Conservation (phyloP, 495 filamentous ascomycete genomes). For the Coniosporium apollinis region DNA sequence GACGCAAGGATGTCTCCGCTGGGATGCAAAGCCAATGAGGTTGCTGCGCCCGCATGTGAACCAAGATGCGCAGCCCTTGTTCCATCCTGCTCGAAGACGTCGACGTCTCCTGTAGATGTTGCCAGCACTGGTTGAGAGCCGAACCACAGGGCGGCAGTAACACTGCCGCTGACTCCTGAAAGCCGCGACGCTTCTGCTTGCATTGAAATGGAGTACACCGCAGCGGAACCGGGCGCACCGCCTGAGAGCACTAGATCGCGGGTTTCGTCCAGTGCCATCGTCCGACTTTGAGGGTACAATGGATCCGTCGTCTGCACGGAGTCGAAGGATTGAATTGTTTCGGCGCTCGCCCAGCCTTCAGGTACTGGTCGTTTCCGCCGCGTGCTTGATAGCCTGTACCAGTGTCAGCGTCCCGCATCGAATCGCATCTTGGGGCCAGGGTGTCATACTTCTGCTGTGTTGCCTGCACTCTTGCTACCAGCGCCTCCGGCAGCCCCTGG, state of each 20-base stretch:
- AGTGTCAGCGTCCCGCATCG: no score
- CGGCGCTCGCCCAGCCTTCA: slow-evolving; percentile 63
- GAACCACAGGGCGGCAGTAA: slow-evolving; percentile 70
- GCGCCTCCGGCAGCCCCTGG: slow-evolving; percentile 48
- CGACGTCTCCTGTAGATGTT: slow-evolving; percentile 59
- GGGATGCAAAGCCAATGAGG: slow-evolving; percentile 65
- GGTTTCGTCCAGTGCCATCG: slow-evolving; percentile 46
- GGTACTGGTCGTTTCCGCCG: slow-evolving; percentile 79
- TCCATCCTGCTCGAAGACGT: slow-evolving; percentile 54
- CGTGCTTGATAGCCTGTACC: slow-evolving; percentile 56
- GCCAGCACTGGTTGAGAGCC: slow-evolving; percentile 53
- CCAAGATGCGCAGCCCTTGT: slow-evolving; percentile 45
- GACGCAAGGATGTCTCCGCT: slow-evolving; percentile 74
- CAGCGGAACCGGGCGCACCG: slow-evolving; percentile 57
- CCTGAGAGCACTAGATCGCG: slow-evolving; percentile 63
- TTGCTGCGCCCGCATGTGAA: slow-evolving; percentile 67
- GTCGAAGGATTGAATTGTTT: slow-evolving; percentile 52
- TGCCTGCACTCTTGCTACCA: slow-evolving; percentile 58
- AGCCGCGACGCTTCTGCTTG: slow-evolving; percentile 51
- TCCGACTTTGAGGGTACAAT: slow-evolving; percentile 45
- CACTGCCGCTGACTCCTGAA: slow-evolving; percentile 44
- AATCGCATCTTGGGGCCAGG: no score
- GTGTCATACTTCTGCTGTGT: slow-evolving; percentile 65
- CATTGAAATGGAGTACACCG: slow-evolving; percentile 61
- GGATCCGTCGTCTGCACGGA: slow-evolving; percentile 40